Conservation (phyloP, 345 rosid species). For the Populus tremula region DNA sequence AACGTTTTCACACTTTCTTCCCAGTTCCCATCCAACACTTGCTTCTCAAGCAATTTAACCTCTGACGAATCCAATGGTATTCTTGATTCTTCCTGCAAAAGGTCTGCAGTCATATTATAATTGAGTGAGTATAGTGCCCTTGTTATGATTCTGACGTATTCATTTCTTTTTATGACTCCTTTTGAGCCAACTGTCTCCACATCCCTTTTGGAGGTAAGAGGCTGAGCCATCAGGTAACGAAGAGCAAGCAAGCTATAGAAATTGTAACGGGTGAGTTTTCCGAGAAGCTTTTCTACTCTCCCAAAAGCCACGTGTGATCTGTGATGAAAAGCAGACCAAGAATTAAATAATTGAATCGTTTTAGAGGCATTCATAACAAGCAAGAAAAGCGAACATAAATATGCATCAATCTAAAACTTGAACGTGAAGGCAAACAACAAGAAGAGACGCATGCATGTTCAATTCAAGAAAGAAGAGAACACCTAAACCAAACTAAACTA, state of each 20-base stretch:
- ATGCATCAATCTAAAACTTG: neutral
- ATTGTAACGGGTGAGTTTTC: constrained; percentile 37
- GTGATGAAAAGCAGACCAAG: neutral
- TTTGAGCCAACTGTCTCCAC: constrained; percentile 55
- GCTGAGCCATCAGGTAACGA: constrained; percentile 56
- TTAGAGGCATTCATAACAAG: neutral
- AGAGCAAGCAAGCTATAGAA: constrained; percentile 19
- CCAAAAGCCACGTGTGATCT: constrained; percentile 16
- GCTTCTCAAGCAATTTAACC: constrained; percentile 42
- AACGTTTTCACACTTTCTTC: constrained; percentile 49
- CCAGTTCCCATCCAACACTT: constrained; percentile 55
- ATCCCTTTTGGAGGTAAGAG: constrained; percentile 48
- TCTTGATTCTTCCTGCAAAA: constrained; percentile 66
- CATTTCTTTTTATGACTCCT: constrained; percentile 58
- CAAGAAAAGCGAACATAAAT: neutral
- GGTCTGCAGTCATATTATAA: constrained; percentile 53
- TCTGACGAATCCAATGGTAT: constrained; percentile 46
- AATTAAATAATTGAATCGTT: neutral
- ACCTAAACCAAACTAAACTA: too few species aligned
- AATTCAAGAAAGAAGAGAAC: too few species aligned
- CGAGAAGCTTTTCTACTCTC: constrained; percentile 41
- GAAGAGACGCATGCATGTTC: neutral
- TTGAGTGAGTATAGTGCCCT: constrained; percentile 62
- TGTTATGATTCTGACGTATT: constrained; percentile 55
- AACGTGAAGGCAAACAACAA: neutral